Conservation (phyloP, 345 rosid species). For the Hypericum androsaemum region DNA sequence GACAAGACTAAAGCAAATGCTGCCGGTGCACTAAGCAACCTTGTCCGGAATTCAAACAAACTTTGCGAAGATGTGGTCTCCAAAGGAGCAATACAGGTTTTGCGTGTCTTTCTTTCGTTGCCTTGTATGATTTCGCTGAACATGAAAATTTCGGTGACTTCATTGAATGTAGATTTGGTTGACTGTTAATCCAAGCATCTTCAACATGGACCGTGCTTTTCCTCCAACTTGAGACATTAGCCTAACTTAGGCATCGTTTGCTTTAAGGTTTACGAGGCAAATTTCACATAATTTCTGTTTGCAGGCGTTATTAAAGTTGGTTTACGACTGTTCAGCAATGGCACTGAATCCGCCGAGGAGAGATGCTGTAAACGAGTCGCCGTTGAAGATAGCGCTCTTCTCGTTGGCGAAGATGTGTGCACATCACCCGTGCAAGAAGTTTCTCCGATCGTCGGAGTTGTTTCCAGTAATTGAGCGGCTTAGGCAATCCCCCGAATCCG, state of each 20-base stretch:
- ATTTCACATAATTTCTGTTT: slow-evolving; percentile 5
- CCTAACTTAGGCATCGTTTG: no score
- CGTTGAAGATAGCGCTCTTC: slow-evolving; percentile 80
- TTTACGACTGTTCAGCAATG: slow-evolving; percentile 53
- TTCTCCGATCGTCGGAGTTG: slow-evolving; percentile 65
- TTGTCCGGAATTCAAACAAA: slow-evolving; percentile 83
- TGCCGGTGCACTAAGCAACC: slow-evolving; percentile 95
- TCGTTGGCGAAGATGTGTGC: slow-evolving; percentile 91
- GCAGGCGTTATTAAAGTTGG: slow-evolving; percentile 75
- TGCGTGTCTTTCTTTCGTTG: no score
- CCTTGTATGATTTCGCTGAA: no score
- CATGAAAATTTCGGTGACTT: no score
- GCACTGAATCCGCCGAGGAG: slow-evolving; percentile 69
- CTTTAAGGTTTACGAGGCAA: no score
- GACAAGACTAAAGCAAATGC: slow-evolving; percentile 98
- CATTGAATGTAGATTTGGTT: no score
- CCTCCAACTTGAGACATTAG: no score
- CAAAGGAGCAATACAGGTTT: slow-evolving; percentile 91
- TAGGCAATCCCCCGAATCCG: slow-evolving; percentile 73
- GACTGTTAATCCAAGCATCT: no score
- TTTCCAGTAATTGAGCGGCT: slow-evolving; percentile 65
- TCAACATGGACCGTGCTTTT: no score
- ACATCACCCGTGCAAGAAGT: slow-evolving; percentile 62
- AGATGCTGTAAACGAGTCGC: slow-evolving; percentile 68
- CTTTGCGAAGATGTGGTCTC: slow-evolving; percentile 86